Percentiles rank a stretch among this genome's conserved stretches.
phyloP scores from a whole-genome alignment of 805 yeast species.

The Yarrowia sp. region DNA sequence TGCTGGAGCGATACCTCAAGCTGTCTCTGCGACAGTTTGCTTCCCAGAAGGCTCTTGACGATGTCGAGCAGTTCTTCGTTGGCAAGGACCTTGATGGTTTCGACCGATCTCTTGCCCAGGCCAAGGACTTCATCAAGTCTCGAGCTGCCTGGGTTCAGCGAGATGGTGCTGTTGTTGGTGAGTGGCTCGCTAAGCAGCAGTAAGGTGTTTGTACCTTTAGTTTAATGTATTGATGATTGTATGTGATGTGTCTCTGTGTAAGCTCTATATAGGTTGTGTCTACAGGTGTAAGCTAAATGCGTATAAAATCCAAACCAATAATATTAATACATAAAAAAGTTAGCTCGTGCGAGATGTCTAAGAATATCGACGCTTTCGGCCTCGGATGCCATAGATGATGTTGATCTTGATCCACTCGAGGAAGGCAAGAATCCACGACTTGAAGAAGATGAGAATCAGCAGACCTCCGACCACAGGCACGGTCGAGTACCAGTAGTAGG shows the following conservation, averaged over 20 bases:
- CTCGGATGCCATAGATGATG: background rate
- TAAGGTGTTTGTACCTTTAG: background rate
- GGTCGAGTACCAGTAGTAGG: constrained; percentile 25
- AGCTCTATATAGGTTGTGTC: no score
- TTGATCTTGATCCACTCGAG: constrained; percentile 16
- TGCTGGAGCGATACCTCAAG: constrained; percentile 49
- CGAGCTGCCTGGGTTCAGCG: constrained; percentile 52
- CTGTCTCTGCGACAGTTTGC: constrained; percentile 41
- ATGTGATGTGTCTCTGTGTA: background rate
- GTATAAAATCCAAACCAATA: background rate
- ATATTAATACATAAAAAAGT: background rate
- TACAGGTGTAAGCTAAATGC: no score
- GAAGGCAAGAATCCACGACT: constrained; percentile 13
- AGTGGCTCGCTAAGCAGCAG: constrained; percentile 32
- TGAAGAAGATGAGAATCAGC: background rate
- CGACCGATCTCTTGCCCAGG: constrained; percentile 57
- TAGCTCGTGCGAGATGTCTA: background rate
- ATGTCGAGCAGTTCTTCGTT: constrained; percentile 46
- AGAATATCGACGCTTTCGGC: background rate
- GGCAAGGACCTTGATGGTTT: constrained; percentile 52
- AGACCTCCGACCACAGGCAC: constrained; percentile 22
- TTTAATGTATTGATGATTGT: constrained; percentile 3
- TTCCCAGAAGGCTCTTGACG: constrained; percentile 40
- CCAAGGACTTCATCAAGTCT: constrained; percentile 53
- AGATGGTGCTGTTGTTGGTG: constrained; percentile 43